phyloP scores from a whole-genome alignment of 192 early-diverging fungal genomes.

The Backusella macrospora region DNA sequence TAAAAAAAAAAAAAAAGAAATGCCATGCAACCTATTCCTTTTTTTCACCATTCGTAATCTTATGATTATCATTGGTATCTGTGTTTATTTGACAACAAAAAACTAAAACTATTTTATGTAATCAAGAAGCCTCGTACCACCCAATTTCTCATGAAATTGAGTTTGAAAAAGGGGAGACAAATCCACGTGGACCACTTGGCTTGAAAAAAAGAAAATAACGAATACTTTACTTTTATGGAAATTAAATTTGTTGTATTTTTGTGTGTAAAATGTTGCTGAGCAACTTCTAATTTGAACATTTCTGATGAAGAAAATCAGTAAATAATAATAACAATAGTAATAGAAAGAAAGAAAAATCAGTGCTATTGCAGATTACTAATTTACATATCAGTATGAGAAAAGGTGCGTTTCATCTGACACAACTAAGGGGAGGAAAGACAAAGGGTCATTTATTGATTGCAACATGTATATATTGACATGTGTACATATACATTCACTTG shows the following conservation, averaged over 20 bases:
- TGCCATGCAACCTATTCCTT: no score
- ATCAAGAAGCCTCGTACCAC: background rate
- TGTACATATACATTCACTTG: no score
- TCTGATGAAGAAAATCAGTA: background rate
- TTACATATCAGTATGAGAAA: no score
- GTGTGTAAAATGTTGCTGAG: background rate
- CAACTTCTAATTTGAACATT: background rate
- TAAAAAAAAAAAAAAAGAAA: background rate
- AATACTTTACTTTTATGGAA: slow-evolving; percentile 10
- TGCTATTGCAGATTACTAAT: background rate
- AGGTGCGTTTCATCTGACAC: background rate
- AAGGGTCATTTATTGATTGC: background rate
- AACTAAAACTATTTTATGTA: background rate
- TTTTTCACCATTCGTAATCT: no score
- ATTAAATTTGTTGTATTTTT: background rate
- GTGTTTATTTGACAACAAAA: background rate
- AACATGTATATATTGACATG: background rate
- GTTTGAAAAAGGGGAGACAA: background rate
- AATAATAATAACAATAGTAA: background rate
- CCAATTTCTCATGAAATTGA: background rate
- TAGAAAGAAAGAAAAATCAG: background rate
- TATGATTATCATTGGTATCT: no score
- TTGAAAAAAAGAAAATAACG: background rate
- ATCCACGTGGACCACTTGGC: background rate
- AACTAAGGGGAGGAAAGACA: background rate